Base-by-base conservation (phyloP, 1,284 basidiomycete genomes). In the Xerocomus minutiporus region DNA sequence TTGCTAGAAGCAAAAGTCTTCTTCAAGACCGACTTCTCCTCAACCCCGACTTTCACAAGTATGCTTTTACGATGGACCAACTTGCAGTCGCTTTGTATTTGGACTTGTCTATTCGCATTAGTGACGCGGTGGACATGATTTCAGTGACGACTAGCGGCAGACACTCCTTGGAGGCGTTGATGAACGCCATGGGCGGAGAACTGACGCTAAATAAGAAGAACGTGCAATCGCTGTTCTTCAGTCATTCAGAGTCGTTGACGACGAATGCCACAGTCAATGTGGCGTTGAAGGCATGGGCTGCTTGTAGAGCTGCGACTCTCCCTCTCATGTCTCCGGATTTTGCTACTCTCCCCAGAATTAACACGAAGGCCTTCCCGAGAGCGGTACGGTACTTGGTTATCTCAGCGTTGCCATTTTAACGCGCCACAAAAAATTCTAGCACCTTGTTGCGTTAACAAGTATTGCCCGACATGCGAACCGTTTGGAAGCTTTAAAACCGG, bases 271-370 rank as follows among this genome's bases (percentile, higher is more conserved):
- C 38, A 1, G 3, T 43, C 4, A 48, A 61, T 26, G 65, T 69
- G n/a, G 75, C 72, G 0, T 55, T 71, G 15, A 71, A 72, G 48
- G 77, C 80, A 4, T 82, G 78, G 79, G 67, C 68, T 2, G 71
- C 76, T 2, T 72, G 62, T 53, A 61, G 63, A 28, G 69, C 70
- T 6, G 67, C 64, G 0, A 64, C 57, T 4, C 17, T 70, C 6
- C 36, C 54, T 11, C 3, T 48, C 23, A 67, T 65, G 65, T 39
- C 43, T 23, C 11, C 25, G 2, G 56, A 51, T 39, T 56, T 63
- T 12, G 26, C 5, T 11, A 17, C 57, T 28, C 28, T 68, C 7
- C 41, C 57, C 8, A 62, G 57, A 48, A 59, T 71, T 15, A 28
- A 57, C 23, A 68, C 69, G 5, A 40, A 6, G 20, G 26, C n/a